A percentile compares a stretch with the other conserved stretches of the same genome.
Conservation (phyloP, 345 rosid genomes). For the Aurinia saxatilis region DNA sequence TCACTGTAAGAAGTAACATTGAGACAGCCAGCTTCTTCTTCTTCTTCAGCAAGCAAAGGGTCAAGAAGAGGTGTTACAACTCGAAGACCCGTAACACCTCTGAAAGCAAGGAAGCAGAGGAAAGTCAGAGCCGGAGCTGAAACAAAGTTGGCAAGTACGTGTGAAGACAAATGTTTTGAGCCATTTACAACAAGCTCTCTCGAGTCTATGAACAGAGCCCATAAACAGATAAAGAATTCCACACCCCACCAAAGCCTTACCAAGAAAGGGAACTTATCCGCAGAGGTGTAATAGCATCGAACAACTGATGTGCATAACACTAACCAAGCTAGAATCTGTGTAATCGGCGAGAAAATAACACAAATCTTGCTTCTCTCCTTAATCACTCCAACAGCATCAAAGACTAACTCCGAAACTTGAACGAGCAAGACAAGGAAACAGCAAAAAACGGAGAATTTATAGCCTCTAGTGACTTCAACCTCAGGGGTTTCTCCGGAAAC, state of each 20-base stretch:
- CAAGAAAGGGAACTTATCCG: conserved; percentile 65
- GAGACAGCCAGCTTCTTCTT: conserved; percentile 66
- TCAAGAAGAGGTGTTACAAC: conserved; percentile 63
- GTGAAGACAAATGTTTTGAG: conserved; percentile 25
- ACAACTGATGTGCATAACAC: conserved; percentile 67
- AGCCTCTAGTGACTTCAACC: conserved; percentile 15
- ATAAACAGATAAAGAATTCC: conserved; percentile 55
- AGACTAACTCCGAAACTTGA: conserved; percentile 63
- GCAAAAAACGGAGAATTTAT: conserved; percentile 55
- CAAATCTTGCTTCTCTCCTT: conserved; percentile 51
- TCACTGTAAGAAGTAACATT: conserved; percentile 66
- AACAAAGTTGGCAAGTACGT: conserved; percentile 61
- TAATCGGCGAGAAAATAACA: conserved; percentile 49
- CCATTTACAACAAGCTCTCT: conserved; percentile 33
- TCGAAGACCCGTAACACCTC: conserved; percentile 70
- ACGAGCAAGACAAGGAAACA: conserved; percentile 69
- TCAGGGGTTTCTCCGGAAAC: background rate
- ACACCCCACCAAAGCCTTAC: conserved; percentile 83
- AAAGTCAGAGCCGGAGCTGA: conserved; percentile 74
- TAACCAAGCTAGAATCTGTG: conserved; percentile 78
- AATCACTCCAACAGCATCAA: conserved; percentile 59
- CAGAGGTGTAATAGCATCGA: conserved; percentile 65
- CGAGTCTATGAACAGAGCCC: conserved; percentile 65
- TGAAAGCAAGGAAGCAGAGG: conserved; percentile 64
- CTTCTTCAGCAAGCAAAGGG: conserved; percentile 88